These are phyloP conservation scores for Rhizopus sp. DNA, from an alignment of 371 early-diverging fungal genomes.

Conservation along the genomic window DNA sequence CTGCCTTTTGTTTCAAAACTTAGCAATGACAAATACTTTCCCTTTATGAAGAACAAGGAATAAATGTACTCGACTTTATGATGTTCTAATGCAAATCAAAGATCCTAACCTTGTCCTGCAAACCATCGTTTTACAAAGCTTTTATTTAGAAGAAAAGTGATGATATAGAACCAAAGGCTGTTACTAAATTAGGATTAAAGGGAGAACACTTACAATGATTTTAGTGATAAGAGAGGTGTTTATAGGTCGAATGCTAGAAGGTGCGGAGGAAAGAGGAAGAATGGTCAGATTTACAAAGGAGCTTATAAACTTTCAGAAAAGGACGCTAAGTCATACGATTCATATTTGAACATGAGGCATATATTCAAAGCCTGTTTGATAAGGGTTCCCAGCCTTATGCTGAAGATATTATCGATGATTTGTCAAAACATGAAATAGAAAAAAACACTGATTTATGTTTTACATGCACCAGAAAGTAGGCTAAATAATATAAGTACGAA, in stretches of 20 bases:
- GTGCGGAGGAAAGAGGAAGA: constrained; percentile 6
- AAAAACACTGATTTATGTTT: constrained; percentile 9
- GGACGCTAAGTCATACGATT: constrained; percentile 12
- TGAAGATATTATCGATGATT: constrained; percentile 3
- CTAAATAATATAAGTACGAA: too few species aligned
- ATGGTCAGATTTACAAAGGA: constrained; percentile 8
- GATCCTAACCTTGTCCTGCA: constrained; percentile 17
- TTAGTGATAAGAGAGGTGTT: constrained; percentile 11
- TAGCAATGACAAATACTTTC: constrained; percentile 6
- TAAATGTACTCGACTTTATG: constrained; percentile 11
- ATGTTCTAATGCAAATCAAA: constrained; percentile 5
- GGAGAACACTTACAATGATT: constrained; percentile 2
- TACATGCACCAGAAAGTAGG: too few species aligned
- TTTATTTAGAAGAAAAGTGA: constrained; percentile 10
- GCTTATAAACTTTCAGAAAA: constrained; percentile 10
- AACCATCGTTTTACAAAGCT: constrained; percentile 10
- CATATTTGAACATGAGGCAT: constrained; percentile 12
- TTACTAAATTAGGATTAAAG: constrained; percentile 9
- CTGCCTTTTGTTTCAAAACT: constrained; percentile 7
- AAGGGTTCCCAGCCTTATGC: constrained; percentile 7
- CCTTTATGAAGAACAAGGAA: constrained; percentile 8
- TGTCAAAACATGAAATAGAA: constrained; percentile 17
- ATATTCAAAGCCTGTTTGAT: constrained; percentile 3
- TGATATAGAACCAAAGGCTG: constrained; percentile 2
- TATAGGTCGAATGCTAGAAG: constrained; percentile 11